Evolutionary conservation across 129 eudicot genomes (phyloP), one percentile per base, ranked within the genome.

Genomic region (Cynara cardunculus): DNA sequence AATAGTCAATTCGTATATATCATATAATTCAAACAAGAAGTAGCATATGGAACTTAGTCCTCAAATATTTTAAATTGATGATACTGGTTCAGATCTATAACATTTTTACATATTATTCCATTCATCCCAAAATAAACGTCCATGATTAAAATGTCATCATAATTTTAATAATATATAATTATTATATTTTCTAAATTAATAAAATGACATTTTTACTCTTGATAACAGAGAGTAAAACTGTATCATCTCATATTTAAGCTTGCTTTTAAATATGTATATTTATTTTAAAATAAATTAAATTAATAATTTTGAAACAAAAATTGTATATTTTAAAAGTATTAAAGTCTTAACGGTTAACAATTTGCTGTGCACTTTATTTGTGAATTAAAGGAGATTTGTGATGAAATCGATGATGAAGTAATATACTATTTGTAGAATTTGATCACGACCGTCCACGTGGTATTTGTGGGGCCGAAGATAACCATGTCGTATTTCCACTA

Each of bases 1-100:
- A 34, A 19, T 39, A 62, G 73, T 72, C 72, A 72, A 80, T 37
- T 73, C 25, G 24, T 73, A 22, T 64, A 64, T 64, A 64, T 64
- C 4, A 7, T 64, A 7, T 64, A 7, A 18, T 19, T n/a, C 24
- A 14, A 56, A 18, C 65, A 56, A 56, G 65, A n/a, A 56, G 65
- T 5, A 18, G 65, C 24, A 18, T 53, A 53, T 53, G 24, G 4
- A 53, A 53, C 22, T 16, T 49, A 18, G 16, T 56, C 2, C 1
- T 56, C 7, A 18, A 19, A 56, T 56, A 56, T 56, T 56, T 56
- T 56, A 56, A 56, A 56, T 56, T 56, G 10, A 56, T 5, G 24
- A 18, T 53, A 53, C 24, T 53, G 1, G 4, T 7, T 37, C 11
- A 11, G 8, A 53, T 14, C 18, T 0, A 53, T 49, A 16, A 49